A percentile compares a stretch with the other conserved stretches of the same genome.
These are phyloP conservation scores for Hypholoma fasciculare DNA, from an alignment of 768 basidiomycete genomes.

Conservation along the genomic window DNA sequence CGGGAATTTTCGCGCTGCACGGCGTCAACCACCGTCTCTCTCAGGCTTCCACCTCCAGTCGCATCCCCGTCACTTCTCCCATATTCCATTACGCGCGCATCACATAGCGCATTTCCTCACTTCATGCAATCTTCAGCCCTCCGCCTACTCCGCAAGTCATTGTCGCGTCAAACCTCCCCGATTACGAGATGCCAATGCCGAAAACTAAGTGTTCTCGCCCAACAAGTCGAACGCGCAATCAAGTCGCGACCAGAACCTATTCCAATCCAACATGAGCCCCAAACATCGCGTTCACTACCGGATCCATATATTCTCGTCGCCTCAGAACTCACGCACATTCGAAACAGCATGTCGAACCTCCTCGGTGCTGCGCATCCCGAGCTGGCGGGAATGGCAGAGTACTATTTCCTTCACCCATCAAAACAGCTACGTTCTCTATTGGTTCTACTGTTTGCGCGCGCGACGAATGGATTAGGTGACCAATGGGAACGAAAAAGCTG, in stretches of 20 bases:
- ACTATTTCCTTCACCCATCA: conserved; percentile 88
- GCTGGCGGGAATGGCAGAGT: conserved; percentile 84
- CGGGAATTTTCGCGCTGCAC: conserved; percentile 24
- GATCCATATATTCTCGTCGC: conserved; percentile 75
- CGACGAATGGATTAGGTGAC: conserved; percentile 86
- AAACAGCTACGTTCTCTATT: conserved; percentile 90
- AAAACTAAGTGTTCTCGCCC: conserved; percentile 39
- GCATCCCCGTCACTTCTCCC: conserved; percentile 6
- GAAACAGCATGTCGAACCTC: conserved; percentile 69
- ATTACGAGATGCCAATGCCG: conserved; percentile 32
- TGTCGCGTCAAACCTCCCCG: conserved; percentile 14
- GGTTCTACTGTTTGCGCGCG: conserved; percentile 86
- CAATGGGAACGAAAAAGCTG: conserved; percentile 61
- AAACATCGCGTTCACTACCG: conserved; percentile 27
- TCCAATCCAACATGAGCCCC: conserved; percentile 25
- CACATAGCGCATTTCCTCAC: not conserved
- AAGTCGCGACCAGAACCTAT: conserved; percentile 27
- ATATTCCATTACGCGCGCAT: conserved; percentile 7
- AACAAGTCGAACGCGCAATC: conserved; percentile 35
- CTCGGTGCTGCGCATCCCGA: conserved; percentile 89
- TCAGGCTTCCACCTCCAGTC: conserved; percentile 8
- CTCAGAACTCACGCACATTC: conserved; percentile 70
- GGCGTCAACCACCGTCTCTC: not conserved
- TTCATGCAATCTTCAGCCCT: conserved; percentile 19
- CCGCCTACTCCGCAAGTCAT: conserved; percentile 14